Conservation (phyloP, 2,329 filamentous ascomycete species). For the Tolypocladium endophyticum region DNA sequence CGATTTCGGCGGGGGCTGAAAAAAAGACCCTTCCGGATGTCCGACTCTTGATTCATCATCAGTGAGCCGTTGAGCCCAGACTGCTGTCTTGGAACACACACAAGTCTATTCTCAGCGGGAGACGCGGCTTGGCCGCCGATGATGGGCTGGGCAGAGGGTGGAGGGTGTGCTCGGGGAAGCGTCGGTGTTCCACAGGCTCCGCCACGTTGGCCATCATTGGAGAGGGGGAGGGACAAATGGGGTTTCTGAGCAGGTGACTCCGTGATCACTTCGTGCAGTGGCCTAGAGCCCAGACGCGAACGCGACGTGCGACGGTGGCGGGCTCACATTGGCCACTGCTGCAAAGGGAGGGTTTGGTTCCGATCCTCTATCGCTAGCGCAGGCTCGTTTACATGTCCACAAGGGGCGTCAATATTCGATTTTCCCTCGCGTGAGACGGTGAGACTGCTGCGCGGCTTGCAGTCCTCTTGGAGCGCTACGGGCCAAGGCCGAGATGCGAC, state of each 20-base stretch:
- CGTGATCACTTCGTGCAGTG: background rate
- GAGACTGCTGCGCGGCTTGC: background rate
- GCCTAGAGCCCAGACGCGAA: background rate
- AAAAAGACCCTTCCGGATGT: background rate
- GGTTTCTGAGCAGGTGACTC: background rate
- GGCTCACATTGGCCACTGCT: background rate
- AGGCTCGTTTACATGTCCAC: background rate
- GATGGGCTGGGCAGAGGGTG: background rate
- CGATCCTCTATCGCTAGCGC: background rate
- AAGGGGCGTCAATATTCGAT: background rate
- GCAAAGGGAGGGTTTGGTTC: background rate
- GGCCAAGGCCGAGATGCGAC: background rate
- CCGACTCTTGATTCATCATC: background rate
- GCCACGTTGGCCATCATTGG: background rate
- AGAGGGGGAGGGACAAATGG: background rate
- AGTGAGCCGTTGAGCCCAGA: background rate
- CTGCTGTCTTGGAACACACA: background rate
- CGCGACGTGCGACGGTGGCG: background rate
- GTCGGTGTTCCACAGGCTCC: background rate
- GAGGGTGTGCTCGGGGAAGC: background rate
- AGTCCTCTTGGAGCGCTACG: background rate
- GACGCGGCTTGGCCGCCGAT: background rate
- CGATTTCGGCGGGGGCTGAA: background rate
- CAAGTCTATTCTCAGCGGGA: no score
- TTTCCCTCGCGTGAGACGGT: background rate